Conservation (phyloP, 2,329 filamentous ascomycete species). For the Aureobasidium mangrovei region DNA sequence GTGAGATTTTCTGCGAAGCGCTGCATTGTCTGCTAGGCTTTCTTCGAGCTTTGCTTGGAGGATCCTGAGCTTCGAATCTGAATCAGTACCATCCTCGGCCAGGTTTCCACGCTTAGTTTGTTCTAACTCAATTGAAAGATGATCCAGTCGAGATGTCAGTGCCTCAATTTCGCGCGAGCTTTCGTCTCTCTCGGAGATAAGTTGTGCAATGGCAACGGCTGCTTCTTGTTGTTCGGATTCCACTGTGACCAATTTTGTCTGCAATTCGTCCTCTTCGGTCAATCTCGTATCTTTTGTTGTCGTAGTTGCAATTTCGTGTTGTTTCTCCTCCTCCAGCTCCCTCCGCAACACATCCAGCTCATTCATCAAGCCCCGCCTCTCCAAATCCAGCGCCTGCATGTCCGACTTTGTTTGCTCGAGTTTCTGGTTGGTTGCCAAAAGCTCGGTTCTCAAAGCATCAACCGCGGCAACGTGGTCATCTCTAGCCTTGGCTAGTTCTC, state of each 20-base stretch:
- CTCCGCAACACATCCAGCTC: conserved; percentile 13
- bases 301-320: conserved; percentile 2
- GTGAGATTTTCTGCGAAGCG: neutral
- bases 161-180: conserved; percentile 11
- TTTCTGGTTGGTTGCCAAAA: conserved; percentile 5
- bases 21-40: conserved; percentile 14
- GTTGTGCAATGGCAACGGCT: neutral
- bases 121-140: conserved; percentile 15
- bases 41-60: conserved; percentile 6
- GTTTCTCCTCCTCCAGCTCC: conserved; percentile 5
- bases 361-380: neutral
- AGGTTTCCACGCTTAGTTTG: conserved; percentile 9
- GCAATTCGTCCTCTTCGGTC: conserved; percentile 5
- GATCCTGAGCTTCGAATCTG: conserved; percentile 9
- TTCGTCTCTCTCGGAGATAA: conserved; percentile 14
- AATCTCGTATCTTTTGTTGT: neutral
- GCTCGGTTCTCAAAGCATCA: neutral
- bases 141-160: conserved; percentile 8
- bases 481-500: conserved; percentile 3
- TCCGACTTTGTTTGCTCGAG: conserved; percentile 1
- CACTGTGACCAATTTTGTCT: conserved; percentile 3
- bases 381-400: neutral
- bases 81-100: conserved; percentile 11
- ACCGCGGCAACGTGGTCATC: conserved; percentile 5
- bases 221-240: conserved; percentile 13